Conservation (phyloP, 2,329 filamentous ascomycete genomes). For the Apiospora marii region DNA sequence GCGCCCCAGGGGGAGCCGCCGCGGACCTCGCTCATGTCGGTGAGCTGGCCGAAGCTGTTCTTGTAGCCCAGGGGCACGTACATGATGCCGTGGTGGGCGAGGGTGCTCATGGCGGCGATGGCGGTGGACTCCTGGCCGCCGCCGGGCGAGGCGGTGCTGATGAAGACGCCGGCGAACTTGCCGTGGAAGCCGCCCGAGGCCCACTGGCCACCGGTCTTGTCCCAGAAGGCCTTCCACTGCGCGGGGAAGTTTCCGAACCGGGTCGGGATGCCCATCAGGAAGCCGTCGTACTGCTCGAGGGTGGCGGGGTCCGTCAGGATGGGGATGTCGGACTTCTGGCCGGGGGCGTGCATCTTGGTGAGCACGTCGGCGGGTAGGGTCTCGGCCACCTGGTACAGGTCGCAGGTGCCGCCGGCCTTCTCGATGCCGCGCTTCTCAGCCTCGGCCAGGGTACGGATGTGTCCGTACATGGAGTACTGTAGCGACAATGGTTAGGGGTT, state of each 20-base stretch:
- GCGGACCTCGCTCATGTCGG: slow-evolving; percentile 79
- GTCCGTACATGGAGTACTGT: slow-evolving; percentile 94
- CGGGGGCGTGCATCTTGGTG: slow-evolving; percentile 87
- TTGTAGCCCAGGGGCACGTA: slow-evolving; percentile 96
- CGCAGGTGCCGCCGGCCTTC: slow-evolving; percentile 81
- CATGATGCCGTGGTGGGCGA: slow-evolving; percentile 93
- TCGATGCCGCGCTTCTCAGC: slow-evolving; percentile 92
- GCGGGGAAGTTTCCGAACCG: slow-evolving; percentile 97
- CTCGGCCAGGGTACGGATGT: slow-evolving; percentile 83
- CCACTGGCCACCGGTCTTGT: slow-evolving; percentile 90
- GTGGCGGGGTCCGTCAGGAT: slow-evolving; percentile 63
- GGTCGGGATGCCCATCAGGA: slow-evolving; percentile 94
- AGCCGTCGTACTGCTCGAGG: slow-evolving; percentile 82
- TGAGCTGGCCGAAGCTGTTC: slow-evolving; percentile 73
- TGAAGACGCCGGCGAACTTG: slow-evolving; percentile 91
- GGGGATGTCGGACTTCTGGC: slow-evolving; percentile 74
- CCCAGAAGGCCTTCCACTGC: slow-evolving; percentile 95
- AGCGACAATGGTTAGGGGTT: neutral
- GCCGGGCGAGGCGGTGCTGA: slow-evolving; percentile 83
- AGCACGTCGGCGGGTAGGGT: slow-evolving; percentile 87
- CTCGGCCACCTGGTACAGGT: slow-evolving; percentile 88
- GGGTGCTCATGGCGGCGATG: slow-evolving; percentile 81
- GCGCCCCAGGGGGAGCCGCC: slow-evolving; percentile 94
- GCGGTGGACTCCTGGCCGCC: slow-evolving; percentile 94
- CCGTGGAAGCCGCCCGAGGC: slow-evolving; percentile 76